Conservation (phyloP, 768 basidiomycete genomes). For the Kwoniella pini region DNA sequence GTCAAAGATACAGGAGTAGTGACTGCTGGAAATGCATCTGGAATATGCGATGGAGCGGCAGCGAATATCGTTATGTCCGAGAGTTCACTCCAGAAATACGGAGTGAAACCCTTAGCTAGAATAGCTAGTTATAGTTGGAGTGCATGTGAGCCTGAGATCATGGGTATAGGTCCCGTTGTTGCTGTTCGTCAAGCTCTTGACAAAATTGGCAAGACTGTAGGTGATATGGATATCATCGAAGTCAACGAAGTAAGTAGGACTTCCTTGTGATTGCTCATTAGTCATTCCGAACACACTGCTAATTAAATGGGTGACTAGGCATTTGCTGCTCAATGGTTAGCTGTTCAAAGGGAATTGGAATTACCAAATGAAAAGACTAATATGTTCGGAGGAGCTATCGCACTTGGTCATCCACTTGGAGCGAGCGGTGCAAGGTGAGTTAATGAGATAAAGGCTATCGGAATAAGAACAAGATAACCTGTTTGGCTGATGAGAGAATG, state of each 20-base stretch:
- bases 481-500: background rate
- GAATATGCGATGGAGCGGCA: conserved; percentile 57
- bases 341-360: conserved; percentile 55
- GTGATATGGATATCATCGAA: conserved; percentile 55
- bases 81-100: conserved; percentile 47
- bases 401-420: conserved; percentile 43
- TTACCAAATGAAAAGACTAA: conserved; percentile 51
- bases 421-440: conserved; percentile 43
- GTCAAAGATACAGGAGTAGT: conserved; percentile 53
- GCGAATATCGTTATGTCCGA: conserved; percentile 57
- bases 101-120: conserved; percentile 54
- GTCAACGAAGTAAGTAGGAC: conserved; percentile 52
- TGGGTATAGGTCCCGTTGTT: conserved; percentile 57
- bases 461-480: too few relatives aligned
- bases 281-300: too few relatives aligned
- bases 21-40: conserved; percentile 55
- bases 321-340: conserved; percentile 57
- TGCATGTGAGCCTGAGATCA: conserved; percentile 56
- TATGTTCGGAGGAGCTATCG: conserved; percentile 56
- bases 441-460: background rate
- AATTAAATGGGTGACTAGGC: too few relatives aligned
- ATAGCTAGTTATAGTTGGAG: conserved; percentile 55
- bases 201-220: conserved; percentile 45
- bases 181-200: conserved; percentile 33
- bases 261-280: background rate